A percentile compares a stretch with the other conserved stretches of the same genome.
phyloP scores from a whole-genome alignment of 768 basidiomycete species.

The Rubroboletus pulcherrimus region DNA sequence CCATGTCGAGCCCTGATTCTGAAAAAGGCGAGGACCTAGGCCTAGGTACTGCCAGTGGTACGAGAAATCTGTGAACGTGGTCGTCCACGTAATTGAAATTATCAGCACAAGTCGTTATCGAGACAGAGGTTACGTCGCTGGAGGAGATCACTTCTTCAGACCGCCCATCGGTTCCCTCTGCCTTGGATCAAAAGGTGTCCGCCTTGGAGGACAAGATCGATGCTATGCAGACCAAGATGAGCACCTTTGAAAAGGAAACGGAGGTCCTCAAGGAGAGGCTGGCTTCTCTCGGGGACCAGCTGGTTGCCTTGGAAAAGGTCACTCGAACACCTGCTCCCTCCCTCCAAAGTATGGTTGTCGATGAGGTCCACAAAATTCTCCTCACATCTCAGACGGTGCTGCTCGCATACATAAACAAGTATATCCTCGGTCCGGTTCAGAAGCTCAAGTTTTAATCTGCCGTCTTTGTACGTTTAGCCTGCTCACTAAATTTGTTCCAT shows the following conservation, averaged over 20 bases:
- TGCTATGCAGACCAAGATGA: not conserved
- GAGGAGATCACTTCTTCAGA: not conserved
- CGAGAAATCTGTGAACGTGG: not conserved
- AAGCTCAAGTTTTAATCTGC: not conserved
- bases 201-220: not conserved
- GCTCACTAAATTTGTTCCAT: not conserved
- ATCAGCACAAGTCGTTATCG: not conserved
- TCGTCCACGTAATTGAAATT: conserved; percentile 1
- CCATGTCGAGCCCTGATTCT: not conserved
- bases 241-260: not conserved
- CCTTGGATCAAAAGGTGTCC: not conserved
- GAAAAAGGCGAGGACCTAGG: not conserved
- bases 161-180: not conserved
- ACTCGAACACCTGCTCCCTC: not conserved
- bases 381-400: not conserved
- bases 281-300: not conserved
- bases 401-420: conserved; percentile 3
- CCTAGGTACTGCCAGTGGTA: not conserved
- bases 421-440: conserved; percentile 6
- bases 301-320: conserved; percentile 5
- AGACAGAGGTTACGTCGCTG: not conserved
- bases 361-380: not conserved
- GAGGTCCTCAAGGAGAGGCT: conserved; percentile 1
- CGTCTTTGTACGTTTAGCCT: conserved; percentile 3
- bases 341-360: not conserved